A percentile compares a stretch with the other conserved stretches of the same genome.
Evolutionary conservation across 768 basidiomycete species (phyloP).

Genomic region (Boletus rufocinnamomeus): DNA sequence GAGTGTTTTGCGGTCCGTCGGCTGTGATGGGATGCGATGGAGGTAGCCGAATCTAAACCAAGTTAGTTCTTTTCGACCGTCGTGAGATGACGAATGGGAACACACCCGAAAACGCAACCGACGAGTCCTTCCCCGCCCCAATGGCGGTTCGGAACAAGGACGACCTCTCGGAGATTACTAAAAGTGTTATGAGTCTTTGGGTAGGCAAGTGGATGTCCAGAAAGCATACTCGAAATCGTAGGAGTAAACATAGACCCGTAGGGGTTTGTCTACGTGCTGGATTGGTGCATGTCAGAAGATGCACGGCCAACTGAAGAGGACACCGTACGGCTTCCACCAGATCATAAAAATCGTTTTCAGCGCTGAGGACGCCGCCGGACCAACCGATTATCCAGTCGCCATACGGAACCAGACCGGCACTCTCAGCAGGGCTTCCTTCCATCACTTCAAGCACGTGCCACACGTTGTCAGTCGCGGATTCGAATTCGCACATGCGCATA

Average conservation of each 20-base stretch:
- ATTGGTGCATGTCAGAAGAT: conserved; percentile 11
- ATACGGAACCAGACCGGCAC: conserved; percentile 93
- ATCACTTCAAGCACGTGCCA: conserved; percentile 98
- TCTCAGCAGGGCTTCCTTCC: conserved; percentile 95
- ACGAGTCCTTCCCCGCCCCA: conserved; percentile 97
- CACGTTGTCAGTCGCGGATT: conserved; percentile 85
- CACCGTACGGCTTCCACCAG: conserved; percentile 82
- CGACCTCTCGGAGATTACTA: conserved; percentile 90
- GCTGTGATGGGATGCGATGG: conserved; percentile 87
- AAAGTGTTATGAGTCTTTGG: conserved; percentile 11
- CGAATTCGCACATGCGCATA: conserved; percentile 91
- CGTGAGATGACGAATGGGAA: conserved; percentile 13
- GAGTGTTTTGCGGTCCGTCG: conserved; percentile 58
- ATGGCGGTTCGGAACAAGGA: conserved; percentile 92
- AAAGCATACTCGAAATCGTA: conserved; percentile 88
- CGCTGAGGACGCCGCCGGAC: conserved; percentile 88
- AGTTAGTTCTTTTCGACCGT: conserved; percentile 6
- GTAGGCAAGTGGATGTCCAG: background rate
- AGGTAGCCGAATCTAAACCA: conserved; percentile 77
- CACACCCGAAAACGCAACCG: conserved; percentile 94
- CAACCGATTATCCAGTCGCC: conserved; percentile 81
- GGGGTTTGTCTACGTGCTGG: conserved; percentile 90
- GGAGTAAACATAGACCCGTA: conserved; percentile 95
- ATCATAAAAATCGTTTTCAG: conserved; percentile 96
- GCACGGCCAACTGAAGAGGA: background rate